These are phyloP conservation scores for Plasmodium falciparum DNA, from an alignment of 169 alveolate genomes.

Conservation along the genomic window DNA sequence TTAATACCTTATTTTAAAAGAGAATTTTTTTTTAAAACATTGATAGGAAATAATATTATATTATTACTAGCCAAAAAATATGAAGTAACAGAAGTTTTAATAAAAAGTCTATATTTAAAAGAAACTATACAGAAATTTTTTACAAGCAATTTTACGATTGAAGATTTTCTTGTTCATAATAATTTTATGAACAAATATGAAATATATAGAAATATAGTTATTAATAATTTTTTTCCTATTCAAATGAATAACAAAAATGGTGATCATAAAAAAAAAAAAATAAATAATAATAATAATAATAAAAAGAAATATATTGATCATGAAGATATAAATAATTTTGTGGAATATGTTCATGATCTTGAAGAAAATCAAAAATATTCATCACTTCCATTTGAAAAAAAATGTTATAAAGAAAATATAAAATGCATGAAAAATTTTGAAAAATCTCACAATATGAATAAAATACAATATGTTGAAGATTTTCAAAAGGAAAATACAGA, in stretches of 20 bases:
- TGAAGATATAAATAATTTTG: no score
- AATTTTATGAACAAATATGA: constrained; percentile 24
- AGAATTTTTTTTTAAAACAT: constrained; percentile 33
- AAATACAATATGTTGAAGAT: no score
- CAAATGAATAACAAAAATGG: not conserved
- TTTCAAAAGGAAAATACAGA: no score
- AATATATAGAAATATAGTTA: constrained; percentile 2
- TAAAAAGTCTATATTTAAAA: constrained; percentile 25
- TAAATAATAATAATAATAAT: not conserved
- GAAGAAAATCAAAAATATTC: no score
- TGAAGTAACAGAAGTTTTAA: constrained; percentile 13
- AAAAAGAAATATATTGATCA: not conserved
- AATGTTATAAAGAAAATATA: no score
- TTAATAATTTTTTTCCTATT: not conserved
- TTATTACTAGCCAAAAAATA: constrained; percentile 24
- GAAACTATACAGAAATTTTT: constrained; percentile 6
- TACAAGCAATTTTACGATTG: not conserved
- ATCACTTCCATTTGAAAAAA: no score
- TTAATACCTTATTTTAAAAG: constrained; percentile 14
- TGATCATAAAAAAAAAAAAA: not conserved
- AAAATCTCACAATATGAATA: no score
- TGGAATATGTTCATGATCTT: no score
- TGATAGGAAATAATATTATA: constrained; percentile 13
- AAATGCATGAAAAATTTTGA: no score
- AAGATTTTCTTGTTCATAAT: constrained; percentile 11